phyloP scores from a whole-genome alignment of 441 rosid genomes.

The Rhodomyrtus psidioides region DNA sequence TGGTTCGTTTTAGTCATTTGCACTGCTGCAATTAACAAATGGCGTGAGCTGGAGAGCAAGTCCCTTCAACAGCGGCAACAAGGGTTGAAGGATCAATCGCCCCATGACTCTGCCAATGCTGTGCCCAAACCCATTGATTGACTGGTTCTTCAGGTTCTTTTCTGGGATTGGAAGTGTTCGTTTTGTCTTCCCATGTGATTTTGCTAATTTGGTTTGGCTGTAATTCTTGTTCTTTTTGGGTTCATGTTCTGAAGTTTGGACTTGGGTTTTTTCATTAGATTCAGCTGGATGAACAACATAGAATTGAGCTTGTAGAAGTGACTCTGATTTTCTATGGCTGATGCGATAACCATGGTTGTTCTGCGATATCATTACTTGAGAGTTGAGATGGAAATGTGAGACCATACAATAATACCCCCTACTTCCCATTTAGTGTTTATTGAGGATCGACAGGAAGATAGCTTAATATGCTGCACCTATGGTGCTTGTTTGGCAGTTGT shows the following conservation, averaged over 20 bases:
- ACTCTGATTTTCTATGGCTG: background rate
- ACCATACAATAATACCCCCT: background rate
- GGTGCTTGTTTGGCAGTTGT: background rate
- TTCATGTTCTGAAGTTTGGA: background rate
- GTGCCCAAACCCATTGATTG: background rate
- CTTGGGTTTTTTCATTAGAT: background rate
- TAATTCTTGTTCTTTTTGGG: background rate
- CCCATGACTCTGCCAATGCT: background rate
- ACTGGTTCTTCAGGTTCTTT: background rate
- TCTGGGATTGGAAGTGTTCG: background rate
- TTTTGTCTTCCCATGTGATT: background rate
- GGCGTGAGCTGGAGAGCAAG: constrained; percentile 55
- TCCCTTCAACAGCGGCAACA: constrained; percentile 31
- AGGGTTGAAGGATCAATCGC: background rate
- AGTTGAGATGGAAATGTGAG: background rate
- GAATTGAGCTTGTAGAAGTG: background rate
- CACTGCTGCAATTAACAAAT: constrained; percentile 48
- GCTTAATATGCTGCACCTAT: background rate
- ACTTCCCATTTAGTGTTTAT: background rate
- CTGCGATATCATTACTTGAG: background rate
- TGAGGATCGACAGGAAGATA: background rate
- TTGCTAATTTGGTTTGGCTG: background rate
- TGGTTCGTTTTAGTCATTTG: constrained; percentile 31
- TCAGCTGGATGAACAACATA: background rate
- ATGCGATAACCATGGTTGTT: background rate